Evolutionary conservation across 1,284 basidiomycete species (phyloP), one percentile per base, ranked within the genome.

Genomic region (Gastroboletus turbinatus): DNA sequence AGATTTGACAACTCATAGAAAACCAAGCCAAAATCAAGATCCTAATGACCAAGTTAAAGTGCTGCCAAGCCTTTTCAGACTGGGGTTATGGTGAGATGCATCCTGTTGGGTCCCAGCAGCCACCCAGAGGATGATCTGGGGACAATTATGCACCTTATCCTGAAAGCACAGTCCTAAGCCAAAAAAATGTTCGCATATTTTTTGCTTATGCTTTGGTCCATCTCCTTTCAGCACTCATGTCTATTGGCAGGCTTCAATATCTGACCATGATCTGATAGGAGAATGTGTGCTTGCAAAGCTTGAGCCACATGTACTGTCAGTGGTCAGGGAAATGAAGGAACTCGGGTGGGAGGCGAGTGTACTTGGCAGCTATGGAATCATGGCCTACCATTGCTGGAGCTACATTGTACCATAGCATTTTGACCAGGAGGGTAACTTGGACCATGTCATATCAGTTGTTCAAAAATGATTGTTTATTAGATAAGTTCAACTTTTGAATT

Each of bases 381-480:
- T 43, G 0, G 55, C 50, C 0, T 58, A 46, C 23, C 57, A 58
- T 16, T 58, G 57, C 32, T 48, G 52, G 50, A 44, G 45, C 19
- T 52, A 44, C n/a, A 38, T 52, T 2, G 42, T 32, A 9, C 42
- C 43, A 0, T 32, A 52, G 9, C 43, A 52, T 23, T 25, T 29
- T 4, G 33, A 52, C 33, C 29, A 21, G 2, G 43, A 52, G n/a
- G n/a, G n/a, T n/a, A n/a, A n/a, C n/a, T n/a, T n/a, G n/a, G n/a
- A n/a, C n/a, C n/a, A n/a, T n/a, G n/a, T n/a, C n/a, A n/a, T n/a
- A n/a, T n/a, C n/a, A n/a, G n/a, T n/a, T n/a, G n/a, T n/a, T n/a
- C n/a, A n/a, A n/a, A n/a, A n/a, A n/a, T n/a, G n/a, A n/a, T n/a
- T n/a, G n/a, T n/a, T n/a, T n/a, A n/a, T n/a, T n/a, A n/a, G n/a